Conservation (phyloP, 1,284 basidiomycete genomes). For the Moesziomyces globuligerus region DNA sequence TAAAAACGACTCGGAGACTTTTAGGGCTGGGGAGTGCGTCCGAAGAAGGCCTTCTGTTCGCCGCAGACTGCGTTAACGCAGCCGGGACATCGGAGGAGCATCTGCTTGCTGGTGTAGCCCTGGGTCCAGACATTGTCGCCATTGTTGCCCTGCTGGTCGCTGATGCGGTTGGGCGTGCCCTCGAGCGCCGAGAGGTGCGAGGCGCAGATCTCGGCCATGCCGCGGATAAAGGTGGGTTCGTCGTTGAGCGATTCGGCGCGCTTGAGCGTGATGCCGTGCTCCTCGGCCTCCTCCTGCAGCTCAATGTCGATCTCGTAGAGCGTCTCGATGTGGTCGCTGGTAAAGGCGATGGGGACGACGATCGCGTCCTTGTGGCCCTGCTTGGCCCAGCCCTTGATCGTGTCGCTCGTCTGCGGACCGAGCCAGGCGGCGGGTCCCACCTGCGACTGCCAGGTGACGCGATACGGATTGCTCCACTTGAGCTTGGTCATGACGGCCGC, state of each 20-base stretch:
- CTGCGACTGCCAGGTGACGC: conserved; percentile 97
- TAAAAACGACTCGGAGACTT: not conserved
- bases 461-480: conserved; percentile 72
- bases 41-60: conserved; percentile 87
- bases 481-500: conserved; percentile 62
- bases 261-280: conserved; percentile 90
- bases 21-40: conserved; percentile 23
- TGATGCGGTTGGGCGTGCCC: conserved; percentile 25
- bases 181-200: conserved; percentile 74
- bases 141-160: conserved; percentile 36
- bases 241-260: conserved; percentile 97
- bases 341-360: conserved; percentile 96
- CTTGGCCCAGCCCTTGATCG: conserved; percentile 89
- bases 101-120: conserved; percentile 76
- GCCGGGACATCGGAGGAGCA: conserved; percentile 89
- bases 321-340: conserved; percentile 98
- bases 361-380: conserved; percentile 87
- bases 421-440: conserved; percentile 98
- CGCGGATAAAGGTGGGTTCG: conserved; percentile 96
- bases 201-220: conserved; percentile 90
- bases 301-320: conserved; percentile 96
- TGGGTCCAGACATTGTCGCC: conserved; percentile 58
- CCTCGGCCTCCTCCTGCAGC: conserved; percentile 79
- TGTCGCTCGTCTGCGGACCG: conserved; percentile 93
- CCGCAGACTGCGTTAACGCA: conserved; percentile 89